A percentile compares a stretch with the other conserved stretches of the same genome.
phyloP scores from a whole-genome alignment of 2,329 filamentous ascomycete species.

The Sporothrix luriei region DNA sequence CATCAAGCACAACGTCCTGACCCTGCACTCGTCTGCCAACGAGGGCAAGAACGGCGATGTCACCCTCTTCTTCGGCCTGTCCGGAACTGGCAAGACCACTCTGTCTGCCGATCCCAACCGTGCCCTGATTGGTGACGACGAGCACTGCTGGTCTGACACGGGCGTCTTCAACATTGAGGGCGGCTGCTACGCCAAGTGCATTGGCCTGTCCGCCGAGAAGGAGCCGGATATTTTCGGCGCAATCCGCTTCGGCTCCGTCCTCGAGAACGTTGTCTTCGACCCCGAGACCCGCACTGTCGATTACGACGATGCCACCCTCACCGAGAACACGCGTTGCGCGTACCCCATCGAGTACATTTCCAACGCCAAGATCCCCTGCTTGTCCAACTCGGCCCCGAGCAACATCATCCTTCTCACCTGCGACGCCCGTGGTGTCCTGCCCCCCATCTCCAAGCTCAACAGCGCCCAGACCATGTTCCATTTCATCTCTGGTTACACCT shows the following conservation, averaged over 20 bases:
- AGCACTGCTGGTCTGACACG: slow-evolving; percentile 98
- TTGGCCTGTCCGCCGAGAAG: slow-evolving; percentile 96
- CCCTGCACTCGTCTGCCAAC: slow-evolving; percentile 97
- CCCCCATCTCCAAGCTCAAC: slow-evolving; percentile 96
- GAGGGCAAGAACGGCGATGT: slow-evolving; percentile 94
- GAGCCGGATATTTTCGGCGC: slow-evolving; percentile 97
- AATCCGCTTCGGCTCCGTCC: slow-evolving; percentile 93
- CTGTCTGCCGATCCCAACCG: slow-evolving; percentile 96
- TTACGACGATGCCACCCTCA: slow-evolving; percentile 93
- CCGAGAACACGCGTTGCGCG: slow-evolving; percentile 91
- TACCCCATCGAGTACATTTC: slow-evolving; percentile 99
- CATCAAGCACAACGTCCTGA: slow-evolving; percentile 98
- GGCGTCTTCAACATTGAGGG: slow-evolving; percentile 99
- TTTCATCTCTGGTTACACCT: slow-evolving; percentile 99
- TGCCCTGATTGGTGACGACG: slow-evolving; percentile 93
- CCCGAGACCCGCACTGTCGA: slow-evolving; percentile 85
- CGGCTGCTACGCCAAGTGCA: slow-evolving; percentile 98
- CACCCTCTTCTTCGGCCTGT: slow-evolving; percentile 98
- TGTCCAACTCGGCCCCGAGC: slow-evolving; percentile 81
- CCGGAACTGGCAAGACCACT: slow-evolving; percentile 97
- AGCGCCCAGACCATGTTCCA: slow-evolving; percentile 99
- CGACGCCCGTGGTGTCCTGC: slow-evolving; percentile 94
- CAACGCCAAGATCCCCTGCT: slow-evolving; percentile 98
- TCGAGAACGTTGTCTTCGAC: slow-evolving; percentile 99
- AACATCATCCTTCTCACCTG: slow-evolving; percentile 99